Conservation (phyloP, 371 early-diverging fungal species). For the Chytridium lagenaria region DNA sequence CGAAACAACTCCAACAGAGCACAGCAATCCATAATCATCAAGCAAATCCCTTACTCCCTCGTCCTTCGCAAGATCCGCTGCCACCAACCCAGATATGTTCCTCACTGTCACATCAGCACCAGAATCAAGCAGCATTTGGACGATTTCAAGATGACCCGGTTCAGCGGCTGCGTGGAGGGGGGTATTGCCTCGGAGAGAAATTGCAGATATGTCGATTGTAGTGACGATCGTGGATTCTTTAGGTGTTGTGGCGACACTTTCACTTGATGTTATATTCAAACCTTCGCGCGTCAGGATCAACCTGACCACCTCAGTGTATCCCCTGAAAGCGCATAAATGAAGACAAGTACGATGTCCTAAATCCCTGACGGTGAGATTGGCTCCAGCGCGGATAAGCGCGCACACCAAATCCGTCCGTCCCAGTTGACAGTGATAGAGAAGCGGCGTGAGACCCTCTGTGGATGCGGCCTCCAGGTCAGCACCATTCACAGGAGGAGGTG, state of each 20-base stretch:
- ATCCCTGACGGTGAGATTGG: conserved; percentile 18
- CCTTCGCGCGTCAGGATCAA: conserved; percentile 11
- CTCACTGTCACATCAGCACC: conserved; percentile 17
- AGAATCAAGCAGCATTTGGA: conserved; percentile 23
- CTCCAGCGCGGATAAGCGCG: conserved; percentile 16
- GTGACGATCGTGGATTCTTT: no score
- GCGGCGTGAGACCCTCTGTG: conserved; percentile 34
- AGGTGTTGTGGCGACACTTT: not conserved
- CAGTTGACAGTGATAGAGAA: conserved; percentile 31
- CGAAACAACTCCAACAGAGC: no score
- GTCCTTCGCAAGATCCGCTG: conserved; percentile 35
- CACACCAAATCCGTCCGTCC: conserved; percentile 1
- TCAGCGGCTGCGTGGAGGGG: conserved; percentile 37
- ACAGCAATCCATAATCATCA: conserved; percentile 24
- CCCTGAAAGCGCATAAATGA: conserved; percentile 32
- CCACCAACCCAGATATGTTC: conserved; percentile 23
- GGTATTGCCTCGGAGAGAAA: conserved; percentile 33
- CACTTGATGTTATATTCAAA: not conserved
- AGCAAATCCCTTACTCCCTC: conserved; percentile 23
- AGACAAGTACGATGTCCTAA: conserved; percentile 26
- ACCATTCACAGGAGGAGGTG: not conserved
- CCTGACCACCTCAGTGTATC: conserved; percentile 19
- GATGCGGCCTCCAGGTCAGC: conserved; percentile 5
- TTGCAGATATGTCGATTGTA: not conserved
- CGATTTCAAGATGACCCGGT: conserved; percentile 28